A percentile compares a stretch with the other conserved stretches of the same genome.
Evolutionary conservation across 495 filamentous ascomycete species (phyloP).

Genomic region (Neurospora sublineolata): DNA sequence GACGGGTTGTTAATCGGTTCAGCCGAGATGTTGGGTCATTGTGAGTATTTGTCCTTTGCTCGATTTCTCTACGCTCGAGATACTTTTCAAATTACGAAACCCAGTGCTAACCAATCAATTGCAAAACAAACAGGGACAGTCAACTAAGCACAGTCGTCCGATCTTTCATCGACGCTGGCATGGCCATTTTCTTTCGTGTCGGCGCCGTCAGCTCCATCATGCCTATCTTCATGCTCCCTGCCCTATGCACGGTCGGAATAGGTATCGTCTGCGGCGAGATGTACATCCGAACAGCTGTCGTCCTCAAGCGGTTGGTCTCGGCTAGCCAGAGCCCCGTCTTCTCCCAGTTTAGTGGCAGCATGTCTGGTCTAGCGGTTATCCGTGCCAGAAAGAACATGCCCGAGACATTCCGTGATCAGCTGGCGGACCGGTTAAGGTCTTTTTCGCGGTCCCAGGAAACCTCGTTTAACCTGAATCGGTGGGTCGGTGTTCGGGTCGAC

Average conservation of each 20-base stretch:
- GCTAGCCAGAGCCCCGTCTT: conserved; percentile 39
- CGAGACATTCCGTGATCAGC: conserved; percentile 27
- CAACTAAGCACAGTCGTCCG: conserved; percentile 28
- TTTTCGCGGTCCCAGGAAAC: conserved; percentile 30
- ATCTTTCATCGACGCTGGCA: conserved; percentile 25
- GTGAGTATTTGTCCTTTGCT: conserved; percentile 3
- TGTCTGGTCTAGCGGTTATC: conserved; percentile 36
- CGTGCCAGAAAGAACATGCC: conserved; percentile 36
- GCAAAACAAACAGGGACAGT: conserved; percentile 11
- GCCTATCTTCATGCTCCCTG: conserved; percentile 38
- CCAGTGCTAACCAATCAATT: neutral
- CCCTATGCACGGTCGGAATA: conserved; percentile 27
- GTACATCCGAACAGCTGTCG: conserved; percentile 37
- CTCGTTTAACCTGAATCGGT: conserved; percentile 39
- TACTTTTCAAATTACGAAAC: neutral
- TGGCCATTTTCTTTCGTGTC: conserved; percentile 31
- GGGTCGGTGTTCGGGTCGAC: conserved; percentile 38
- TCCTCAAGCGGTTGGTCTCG: conserved; percentile 31
- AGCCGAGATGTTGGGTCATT: conserved; percentile 39
- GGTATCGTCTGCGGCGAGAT: conserved; percentile 37
- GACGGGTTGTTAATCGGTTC: conserved; percentile 47
- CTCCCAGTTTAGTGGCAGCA: conserved; percentile 39
- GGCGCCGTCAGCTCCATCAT: conserved; percentile 37
- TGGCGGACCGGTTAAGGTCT: conserved; percentile 32
- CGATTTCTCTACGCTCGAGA: neutral